These are phyloP conservation scores for Hymenoscyphus scutula DNA, from an alignment of 2,329 filamentous ascomycete genomes.

Conservation along the genomic window DNA sequence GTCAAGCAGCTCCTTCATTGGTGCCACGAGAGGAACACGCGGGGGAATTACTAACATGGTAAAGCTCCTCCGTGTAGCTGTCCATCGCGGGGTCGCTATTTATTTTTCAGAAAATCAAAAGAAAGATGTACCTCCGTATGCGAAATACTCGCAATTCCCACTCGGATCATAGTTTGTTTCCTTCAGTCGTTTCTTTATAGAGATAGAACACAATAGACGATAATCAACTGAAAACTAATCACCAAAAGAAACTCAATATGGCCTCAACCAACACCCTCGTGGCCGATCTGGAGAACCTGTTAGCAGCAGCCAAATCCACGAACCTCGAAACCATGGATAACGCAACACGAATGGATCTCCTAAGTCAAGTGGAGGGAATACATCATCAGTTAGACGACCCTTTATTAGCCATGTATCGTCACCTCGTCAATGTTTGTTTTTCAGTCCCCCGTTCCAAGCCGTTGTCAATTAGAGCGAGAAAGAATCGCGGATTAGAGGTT, in stretches of 20 bases:
- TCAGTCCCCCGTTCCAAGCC: neutral
- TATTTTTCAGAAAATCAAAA: neutral
- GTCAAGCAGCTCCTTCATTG: neutral
- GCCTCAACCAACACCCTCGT: constrained; percentile 16
- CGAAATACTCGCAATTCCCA: too few species aligned
- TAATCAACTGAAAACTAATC: too few species aligned
- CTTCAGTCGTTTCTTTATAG: too few species aligned
- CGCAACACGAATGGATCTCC: constrained; percentile 14
- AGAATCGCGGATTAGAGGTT: too few species aligned
- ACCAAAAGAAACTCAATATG: constrained; percentile 10
- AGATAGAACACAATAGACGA: too few species aligned
- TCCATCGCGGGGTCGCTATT: neutral
- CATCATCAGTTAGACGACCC: constrained; percentile 30
- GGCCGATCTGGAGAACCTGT: constrained; percentile 20
- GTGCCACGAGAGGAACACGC: neutral
- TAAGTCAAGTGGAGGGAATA: constrained; percentile 21
- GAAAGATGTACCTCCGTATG: neutral
- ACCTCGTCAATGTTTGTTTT: constrained; percentile 30
- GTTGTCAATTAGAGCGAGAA: too few species aligned
- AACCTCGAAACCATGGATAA: constrained; percentile 19
- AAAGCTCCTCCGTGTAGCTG: neutral
- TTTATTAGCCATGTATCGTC: constrained; percentile 31
- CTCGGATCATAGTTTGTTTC: too few species aligned
- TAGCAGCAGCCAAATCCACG: constrained; percentile 19
- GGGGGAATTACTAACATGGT: neutral